A percentile compares a stretch with the other conserved stretches of the same genome.
Evolutionary conservation across 257 asterid genomes (phyloP).

Genomic region (Solanum paucissectum): DNA sequence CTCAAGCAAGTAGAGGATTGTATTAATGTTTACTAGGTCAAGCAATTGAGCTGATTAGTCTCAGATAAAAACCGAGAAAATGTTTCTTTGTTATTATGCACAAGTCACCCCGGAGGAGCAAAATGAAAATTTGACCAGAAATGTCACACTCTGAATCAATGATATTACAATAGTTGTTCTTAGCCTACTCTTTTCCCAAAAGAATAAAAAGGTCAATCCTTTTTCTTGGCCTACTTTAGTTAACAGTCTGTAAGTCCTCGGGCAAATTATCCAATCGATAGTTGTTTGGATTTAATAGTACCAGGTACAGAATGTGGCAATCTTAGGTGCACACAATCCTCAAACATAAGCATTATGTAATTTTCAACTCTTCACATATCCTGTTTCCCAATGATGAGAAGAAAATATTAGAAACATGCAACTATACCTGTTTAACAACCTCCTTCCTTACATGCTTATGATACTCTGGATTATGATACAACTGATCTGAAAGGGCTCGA

Average conservation of each 20-base stretch:
- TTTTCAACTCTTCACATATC: background rate
- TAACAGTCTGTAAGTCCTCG: background rate
- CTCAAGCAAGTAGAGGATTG: background rate
- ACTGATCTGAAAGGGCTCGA: constrained; percentile 92
- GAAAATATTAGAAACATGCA: background rate
- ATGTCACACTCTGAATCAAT: background rate
- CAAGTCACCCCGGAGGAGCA: background rate
- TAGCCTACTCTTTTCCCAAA: background rate
- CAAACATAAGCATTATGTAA: background rate
- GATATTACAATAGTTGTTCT: background rate
- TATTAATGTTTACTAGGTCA: background rate
- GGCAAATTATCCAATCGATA: background rate
- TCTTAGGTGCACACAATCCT: background rate
- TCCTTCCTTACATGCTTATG: constrained; percentile 79
- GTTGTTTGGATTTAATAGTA: background rate
- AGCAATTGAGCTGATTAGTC: background rate
- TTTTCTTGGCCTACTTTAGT: background rate
- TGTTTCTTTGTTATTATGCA: background rate
- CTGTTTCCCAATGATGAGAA: background rate
- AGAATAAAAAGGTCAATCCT: background rate
- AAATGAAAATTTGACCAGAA: background rate
- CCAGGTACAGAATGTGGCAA: background rate
- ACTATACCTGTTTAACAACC: constrained; percentile 65
- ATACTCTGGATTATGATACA: constrained; percentile 60
- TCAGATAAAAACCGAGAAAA: background rate